These are phyloP conservation scores for Malbranchea cinnamomea DNA, from an alignment of 2,329 filamentous ascomycete species.

Conservation along the genomic window DNA sequence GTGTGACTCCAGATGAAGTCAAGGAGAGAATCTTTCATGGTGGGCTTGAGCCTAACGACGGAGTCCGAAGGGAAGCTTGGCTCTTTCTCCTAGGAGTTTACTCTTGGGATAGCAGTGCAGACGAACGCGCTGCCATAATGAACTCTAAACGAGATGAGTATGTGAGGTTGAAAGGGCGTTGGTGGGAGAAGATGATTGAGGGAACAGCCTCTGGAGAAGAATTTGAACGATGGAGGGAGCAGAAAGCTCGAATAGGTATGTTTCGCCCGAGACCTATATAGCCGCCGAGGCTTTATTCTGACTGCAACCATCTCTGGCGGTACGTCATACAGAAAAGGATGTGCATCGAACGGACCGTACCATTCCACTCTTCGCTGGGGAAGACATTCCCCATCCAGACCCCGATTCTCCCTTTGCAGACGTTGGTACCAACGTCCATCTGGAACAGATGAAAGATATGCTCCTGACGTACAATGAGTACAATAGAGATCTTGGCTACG, in stretches of 20 bases:
- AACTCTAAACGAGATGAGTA: constrained; percentile 87
- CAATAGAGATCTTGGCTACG: constrained; percentile 88
- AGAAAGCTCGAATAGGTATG: constrained; percentile 79
- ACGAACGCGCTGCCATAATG: constrained; percentile 69
- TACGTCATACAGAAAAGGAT: constrained; percentile 68
- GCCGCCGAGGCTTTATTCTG: too few species aligned
- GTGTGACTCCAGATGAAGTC: constrained; percentile 75
- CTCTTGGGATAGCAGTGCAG: constrained; percentile 77
- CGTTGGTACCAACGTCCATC: constrained; percentile 85
- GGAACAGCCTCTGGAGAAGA: constrained; percentile 65
- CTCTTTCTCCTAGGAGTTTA: constrained; percentile 83
- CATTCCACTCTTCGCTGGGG: constrained; percentile 87
- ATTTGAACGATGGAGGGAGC: constrained; percentile 93
- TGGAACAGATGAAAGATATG: constrained; percentile 99
- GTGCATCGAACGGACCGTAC: constrained; percentile 93
- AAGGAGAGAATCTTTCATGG: constrained; percentile 97
- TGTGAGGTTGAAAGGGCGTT: constrained; percentile 78
- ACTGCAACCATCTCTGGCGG: constrained; percentile 38
- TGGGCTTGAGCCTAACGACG: constrained; percentile 74
- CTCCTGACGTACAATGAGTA: constrained; percentile 97
- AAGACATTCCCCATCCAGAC: constrained; percentile 92
- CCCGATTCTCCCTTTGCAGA: constrained; percentile 90
- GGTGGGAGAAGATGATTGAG: constrained; percentile 91
- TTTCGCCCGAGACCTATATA: too few species aligned
- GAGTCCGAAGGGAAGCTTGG: constrained; percentile 93